Evolutionary conservation across 2,329 filamentous ascomycete genomes (phyloP).

Genomic region (Neofusicoccum sp.): DNA sequence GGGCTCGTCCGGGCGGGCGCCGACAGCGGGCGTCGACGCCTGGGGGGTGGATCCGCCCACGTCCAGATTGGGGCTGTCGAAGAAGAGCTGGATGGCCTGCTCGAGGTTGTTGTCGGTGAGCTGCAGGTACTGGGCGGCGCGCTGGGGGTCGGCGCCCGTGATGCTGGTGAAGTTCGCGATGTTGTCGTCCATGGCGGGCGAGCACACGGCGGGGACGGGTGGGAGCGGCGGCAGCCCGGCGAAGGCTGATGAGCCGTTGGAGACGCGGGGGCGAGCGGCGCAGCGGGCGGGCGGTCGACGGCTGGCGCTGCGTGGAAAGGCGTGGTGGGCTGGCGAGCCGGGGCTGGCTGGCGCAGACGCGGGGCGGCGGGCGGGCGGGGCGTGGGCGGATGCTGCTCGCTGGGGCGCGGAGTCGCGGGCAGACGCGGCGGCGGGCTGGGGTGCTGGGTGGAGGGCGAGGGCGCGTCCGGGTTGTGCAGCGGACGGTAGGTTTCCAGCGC

Average conservation of each 20-base stretch:
- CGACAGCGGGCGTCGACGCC: conserved; percentile 34
- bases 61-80: conserved; percentile 77
- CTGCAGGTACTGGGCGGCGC: conserved; percentile 79
- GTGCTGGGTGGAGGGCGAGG: background rate
- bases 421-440: background rate
- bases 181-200: conserved; percentile 48
- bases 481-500: background rate
- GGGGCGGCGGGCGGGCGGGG: background rate
- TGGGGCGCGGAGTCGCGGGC: background rate
- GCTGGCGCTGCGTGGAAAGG: background rate
- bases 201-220: background rate
- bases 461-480: background rate
- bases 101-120: conserved; percentile 81
- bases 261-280: background rate
- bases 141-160: conserved; percentile 69
- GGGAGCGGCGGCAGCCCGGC: background rate
- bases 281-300: background rate
- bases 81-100: conserved; percentile 86
- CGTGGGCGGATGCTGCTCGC: background rate
- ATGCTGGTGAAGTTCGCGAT: conserved; percentile 78
- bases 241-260: background rate
- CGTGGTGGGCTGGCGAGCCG: background rate
- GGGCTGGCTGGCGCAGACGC: background rate
- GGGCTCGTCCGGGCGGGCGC: conserved; percentile 42
- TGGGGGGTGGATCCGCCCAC: conserved; percentile 39